These are phyloP conservation scores for Colletotrichum karsti DNA, from an alignment of 2,329 filamentous ascomycete genomes.

Conservation along the genomic window DNA sequence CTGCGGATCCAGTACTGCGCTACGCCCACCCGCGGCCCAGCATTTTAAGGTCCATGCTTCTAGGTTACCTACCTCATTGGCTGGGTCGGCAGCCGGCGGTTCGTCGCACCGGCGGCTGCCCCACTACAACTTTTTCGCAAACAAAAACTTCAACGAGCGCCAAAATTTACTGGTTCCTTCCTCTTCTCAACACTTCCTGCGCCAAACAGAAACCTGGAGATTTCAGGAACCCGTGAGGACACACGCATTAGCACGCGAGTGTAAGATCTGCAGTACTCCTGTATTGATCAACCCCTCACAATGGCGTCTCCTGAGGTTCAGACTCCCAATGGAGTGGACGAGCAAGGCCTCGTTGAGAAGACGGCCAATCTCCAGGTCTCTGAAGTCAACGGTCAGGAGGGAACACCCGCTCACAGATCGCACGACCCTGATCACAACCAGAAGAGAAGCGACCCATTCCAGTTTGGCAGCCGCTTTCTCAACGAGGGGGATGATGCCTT, in stretches of 20 bases:
- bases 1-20: not conserved
- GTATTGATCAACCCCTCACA: not conserved
- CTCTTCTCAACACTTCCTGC: not conserved
- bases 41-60: too few species aligned
- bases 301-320: conserved; percentile 21
- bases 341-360: conserved; percentile 33
- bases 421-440: conserved; percentile 77
- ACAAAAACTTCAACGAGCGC: conserved; percentile 7
- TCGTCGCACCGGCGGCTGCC: conserved; percentile 7
- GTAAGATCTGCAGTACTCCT: not conserved
- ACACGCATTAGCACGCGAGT: not conserved
- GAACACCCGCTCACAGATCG: conserved; percentile 69
- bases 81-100: conserved; percentile 2
- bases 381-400: conserved; percentile 9
- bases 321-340: conserved; percentile 11
- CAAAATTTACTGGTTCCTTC: not conserved
- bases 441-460: conserved; percentile 92
- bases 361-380: conserved; percentile 33
- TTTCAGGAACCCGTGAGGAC: not conserved
- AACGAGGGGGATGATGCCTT: conserved; percentile 89
- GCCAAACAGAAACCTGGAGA: conserved; percentile 4
- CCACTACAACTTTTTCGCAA: conserved; percentile 7
- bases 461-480: conserved; percentile 91
- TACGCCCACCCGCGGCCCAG: too few species aligned
- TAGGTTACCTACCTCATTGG: conserved; percentile 22